phyloP scores from a whole-genome alignment of 129 eudicot genomes.

The Solidago caesia region DNA sequence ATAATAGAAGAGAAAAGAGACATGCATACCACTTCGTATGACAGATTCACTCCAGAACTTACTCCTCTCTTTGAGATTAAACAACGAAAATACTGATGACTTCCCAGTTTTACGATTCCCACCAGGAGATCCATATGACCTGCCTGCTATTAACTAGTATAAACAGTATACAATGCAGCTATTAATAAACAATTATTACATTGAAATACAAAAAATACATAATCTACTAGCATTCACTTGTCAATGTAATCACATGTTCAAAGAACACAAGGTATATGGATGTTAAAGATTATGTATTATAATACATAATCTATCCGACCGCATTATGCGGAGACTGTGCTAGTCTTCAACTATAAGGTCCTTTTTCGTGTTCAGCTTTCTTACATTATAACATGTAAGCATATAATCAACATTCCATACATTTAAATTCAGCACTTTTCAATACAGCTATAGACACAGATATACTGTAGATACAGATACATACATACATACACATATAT shows the following conservation, averaged over 20 bases:
- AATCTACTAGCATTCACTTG: background rate
- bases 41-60: constrained; percentile 93
- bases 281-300: background rate
- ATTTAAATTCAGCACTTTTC: background rate
- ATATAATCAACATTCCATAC: background rate
- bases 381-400: constrained; percentile 9
- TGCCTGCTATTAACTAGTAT: constrained; percentile 51
- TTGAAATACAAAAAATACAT: background rate
- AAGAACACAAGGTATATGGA: background rate
- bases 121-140: constrained; percentile 55
- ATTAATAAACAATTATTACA: constrained; percentile 9
- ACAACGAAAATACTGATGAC: constrained; percentile 86
- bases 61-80: constrained; percentile 92
- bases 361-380: background rate
- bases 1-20: constrained; percentile 10
- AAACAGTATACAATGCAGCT: constrained; percentile 9
- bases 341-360: background rate
- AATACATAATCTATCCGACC: no score
- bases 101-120: constrained; percentile 51
- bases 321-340: no score
- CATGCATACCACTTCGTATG: constrained; percentile 64
- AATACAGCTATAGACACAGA: background rate
- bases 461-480: background rate
- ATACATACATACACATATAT: no score
- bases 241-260: background rate